These are phyloP conservation scores for Cochlearia excelsa DNA, from an alignment of 345 rosid species.

Conservation along the genomic window DNA sequence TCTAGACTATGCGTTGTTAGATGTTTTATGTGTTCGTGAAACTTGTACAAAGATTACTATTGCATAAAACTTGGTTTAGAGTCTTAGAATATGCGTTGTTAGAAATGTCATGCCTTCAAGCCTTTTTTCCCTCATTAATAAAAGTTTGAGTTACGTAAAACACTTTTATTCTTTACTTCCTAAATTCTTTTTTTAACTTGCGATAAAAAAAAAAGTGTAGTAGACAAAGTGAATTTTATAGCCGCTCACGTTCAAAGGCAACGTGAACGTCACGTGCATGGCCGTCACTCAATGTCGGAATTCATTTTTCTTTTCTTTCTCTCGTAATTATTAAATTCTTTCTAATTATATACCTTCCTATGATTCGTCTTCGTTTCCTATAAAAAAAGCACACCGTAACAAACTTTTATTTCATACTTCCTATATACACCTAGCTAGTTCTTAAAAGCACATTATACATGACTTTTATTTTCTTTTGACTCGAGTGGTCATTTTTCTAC, in stretches of 20 bases:
- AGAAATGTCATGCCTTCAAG: background rate
- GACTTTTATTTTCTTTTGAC: too few species aligned
- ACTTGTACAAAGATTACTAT: too few species aligned
- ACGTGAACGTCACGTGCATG: constrained; percentile 31
- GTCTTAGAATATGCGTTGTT: too few species aligned
- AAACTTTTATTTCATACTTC: too few species aligned
- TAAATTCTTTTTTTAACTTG: background rate
- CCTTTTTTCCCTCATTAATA: background rate
- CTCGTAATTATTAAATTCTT: background rate
- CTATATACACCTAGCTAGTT: background rate
- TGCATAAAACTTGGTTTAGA: too few species aligned
- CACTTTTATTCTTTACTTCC: constrained; percentile 12
- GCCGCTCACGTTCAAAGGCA: constrained; percentile 4
- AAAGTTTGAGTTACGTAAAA: constrained; percentile 19
- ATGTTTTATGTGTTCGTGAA: too few species aligned
- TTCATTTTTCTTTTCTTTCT: background rate
- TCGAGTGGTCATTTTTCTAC: too few species aligned
- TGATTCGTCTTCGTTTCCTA: constrained; percentile 22
- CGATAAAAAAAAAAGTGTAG: constrained; percentile 5
- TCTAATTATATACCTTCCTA: constrained; percentile 26
- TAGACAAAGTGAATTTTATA: constrained; percentile 18
- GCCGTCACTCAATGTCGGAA: constrained; percentile 35
- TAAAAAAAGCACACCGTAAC: constrained; percentile 1
- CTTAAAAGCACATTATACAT: too few species aligned
- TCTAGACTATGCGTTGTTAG: too few species aligned